Evolutionary conservation across 2,329 filamentous ascomycete species (phyloP).

Genomic region (Penicillium concentricum): DNA sequence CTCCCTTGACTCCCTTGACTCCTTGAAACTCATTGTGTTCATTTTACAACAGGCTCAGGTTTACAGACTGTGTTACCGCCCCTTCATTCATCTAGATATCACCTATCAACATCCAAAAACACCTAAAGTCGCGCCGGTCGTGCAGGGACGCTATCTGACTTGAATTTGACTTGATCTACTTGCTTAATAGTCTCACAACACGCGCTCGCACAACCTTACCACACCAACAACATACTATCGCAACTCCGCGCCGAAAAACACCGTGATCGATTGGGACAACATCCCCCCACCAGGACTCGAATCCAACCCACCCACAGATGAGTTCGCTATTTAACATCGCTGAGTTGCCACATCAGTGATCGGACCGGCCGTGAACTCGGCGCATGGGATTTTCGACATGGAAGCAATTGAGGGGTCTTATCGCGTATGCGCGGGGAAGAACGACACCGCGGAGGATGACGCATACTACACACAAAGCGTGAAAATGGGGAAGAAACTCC

Average conservation of each 20-base stretch:
- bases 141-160: slow-evolving; percentile 16
- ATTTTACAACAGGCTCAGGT: not conserved
- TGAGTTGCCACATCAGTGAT: slow-evolving; percentile 16
- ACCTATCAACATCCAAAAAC: slow-evolving; percentile 7
- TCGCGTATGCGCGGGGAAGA: slow-evolving; percentile 1
- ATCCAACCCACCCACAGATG: slow-evolving; percentile 13
- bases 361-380: not conserved
- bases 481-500: slow-evolving; percentile 4
- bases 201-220: not conserved
- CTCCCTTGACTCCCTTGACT: not conserved
- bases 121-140: slow-evolving; percentile 21
- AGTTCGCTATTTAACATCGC: slow-evolving; percentile 11
- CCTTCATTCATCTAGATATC: not conserved
- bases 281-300: slow-evolving; percentile 9
- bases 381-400: slow-evolving; percentile 18
- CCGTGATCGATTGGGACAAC: not conserved
- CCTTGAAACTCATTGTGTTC: not conserved
- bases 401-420: slow-evolving; percentile 10
- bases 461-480: not conserved
- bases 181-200: not conserved
- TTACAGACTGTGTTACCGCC: not conserved
- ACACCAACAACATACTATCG: not conserved
- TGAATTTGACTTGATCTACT: not conserved
- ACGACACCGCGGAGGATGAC: not conserved
- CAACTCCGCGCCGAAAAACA: not conserved